phyloP scores from a whole-genome alignment of 495 filamentous ascomycete genomes.

The Sordaria brevicollis region DNA sequence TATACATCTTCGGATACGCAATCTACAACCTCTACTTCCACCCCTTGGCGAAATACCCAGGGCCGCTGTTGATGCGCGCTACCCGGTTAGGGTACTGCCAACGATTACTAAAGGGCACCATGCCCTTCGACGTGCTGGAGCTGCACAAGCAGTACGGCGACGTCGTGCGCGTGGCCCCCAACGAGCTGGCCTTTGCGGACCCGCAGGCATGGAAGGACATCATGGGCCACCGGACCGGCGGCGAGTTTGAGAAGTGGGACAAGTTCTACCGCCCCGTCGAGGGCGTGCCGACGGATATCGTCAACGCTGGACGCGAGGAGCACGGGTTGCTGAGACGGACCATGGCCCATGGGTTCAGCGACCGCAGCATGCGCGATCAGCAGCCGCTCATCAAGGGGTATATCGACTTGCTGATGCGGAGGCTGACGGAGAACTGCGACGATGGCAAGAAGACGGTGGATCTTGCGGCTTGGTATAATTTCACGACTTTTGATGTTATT shows the following conservation, averaged over 20 bases:
- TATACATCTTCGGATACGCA: conserved; percentile 5
- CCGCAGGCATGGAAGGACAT: conserved; percentile 48
- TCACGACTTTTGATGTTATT: conserved; percentile 51
- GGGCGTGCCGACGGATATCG: conserved; percentile 18
- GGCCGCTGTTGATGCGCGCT: conserved; percentile 33
- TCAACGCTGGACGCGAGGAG: conserved; percentile 25
- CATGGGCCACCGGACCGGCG: conserved; percentile 32
- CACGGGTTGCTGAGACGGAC: conserved; percentile 35
- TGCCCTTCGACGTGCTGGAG: conserved; percentile 30
- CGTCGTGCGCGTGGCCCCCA: conserved; percentile 43
- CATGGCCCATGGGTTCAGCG: conserved; percentile 45
- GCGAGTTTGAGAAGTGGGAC: conserved; percentile 22
- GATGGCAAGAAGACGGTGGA: conserved; percentile 24
- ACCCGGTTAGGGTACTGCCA: conserved; percentile 24
- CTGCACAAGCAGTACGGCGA: conserved; percentile 41
- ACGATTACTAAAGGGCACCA: conserved; percentile 21
- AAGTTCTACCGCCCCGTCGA: conserved; percentile 21
- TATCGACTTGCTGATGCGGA: conserved; percentile 35
- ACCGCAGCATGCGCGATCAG: conserved; percentile 36
- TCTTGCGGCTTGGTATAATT: conserved; percentile 47
- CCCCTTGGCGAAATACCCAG: conserved; percentile 40
- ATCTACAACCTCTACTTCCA: conserved; percentile 42
- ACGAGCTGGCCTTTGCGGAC: conserved; percentile 40
- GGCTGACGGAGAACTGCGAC: conserved; percentile 27
- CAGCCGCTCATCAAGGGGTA: conserved; percentile 34